Base-by-base conservation (phyloP, 768 basidiomycete genomes). In the Tylopilus felleus region DNA sequence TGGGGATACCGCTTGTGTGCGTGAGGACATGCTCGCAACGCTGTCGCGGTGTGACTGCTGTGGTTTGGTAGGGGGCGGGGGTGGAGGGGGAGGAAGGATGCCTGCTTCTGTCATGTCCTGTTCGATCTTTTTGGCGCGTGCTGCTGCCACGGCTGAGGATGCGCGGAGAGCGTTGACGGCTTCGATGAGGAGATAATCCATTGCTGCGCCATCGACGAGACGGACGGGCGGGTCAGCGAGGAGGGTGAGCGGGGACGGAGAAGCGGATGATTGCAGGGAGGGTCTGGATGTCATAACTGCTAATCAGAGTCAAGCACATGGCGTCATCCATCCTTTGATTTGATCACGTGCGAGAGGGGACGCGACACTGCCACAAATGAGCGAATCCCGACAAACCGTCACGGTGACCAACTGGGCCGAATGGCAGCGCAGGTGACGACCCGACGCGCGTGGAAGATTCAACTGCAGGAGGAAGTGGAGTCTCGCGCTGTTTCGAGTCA, bases 101-200 rank as follows among this genome's bases (percentile, higher is more conserved):
- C 90, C 90, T 8, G 88, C 86, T 17, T 88, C 85, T 23, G 83
- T 74, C 87, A 91, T 90, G 58, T 91, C 85, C 43, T 82, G 78
- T 68, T 93, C 90, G 55, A 86, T 75, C 64, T 81, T 80, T 70
- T 84, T 84, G 19, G 80, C 70, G 28, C 89, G 80, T 31, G 81
- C 77, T 2, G 80, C 77, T 17, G 93, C 92, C 27, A 90, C 82
- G 19, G 79, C 79, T 5, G 93, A 78, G 3, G 93, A 94, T 31
- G 77, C 79, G 25, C 84, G 82, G 29, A 98, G 77, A 0, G 88
- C 82, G 62, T 82, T 77, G 55, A 92, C 85, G 50, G 87, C 77
- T 67, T 90, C 87, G 52, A 93, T 91, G 52, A 93, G 73, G 64
- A 98, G 85, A 72, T 93, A 95, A 63, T 93, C 90, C 82, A 90